Evolutionary conservation across 331 rosid genomes (phyloP), one percentile per base, ranked within the genome.

Genomic region (Dryas integrifolia): DNA sequence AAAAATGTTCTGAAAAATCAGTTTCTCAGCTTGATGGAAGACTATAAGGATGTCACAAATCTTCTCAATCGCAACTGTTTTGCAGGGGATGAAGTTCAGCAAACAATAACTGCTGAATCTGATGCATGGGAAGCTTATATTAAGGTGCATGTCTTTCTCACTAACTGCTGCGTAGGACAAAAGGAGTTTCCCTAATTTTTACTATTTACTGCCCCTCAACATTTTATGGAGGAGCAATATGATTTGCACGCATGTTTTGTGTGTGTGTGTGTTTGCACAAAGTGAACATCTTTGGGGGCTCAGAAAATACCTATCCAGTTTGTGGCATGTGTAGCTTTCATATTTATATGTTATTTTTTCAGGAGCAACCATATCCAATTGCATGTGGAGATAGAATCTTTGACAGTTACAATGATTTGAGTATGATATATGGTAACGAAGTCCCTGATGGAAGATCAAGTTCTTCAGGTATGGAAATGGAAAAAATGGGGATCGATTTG

Each of bases 321-420:
- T 5, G 9, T 12, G 13, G 5, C 45, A 7, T 59, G 60, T 14
- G 14, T 48, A 38, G n/a, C 49, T 39, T 39, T 75, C 68, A 73
- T 64, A 57, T 58, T 26, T 18, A 49, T 44, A 58, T 44, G 77
- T 38, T 49, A 12, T 72, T 77, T 77, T 70, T 80, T 72, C 82
- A 82, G 91, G 87, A 72, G 76, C 50, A 75, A 75, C 81, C 75
- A 6, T 76, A 65, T 50, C 79, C 78, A 45, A 21, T 69, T 44
- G 21, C 69, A 38, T 72, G 49, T 58, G 48, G 48, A 65, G 78
- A 74, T 66, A 85, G 82, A 4, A 63, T 79, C 70, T 40, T 69
- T 14, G 65, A 83, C 58, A 61, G 67, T 59, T 82, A 69, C 40
- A 46, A 75, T 40, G 84, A 82, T 48, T 60, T 82, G 75, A 74